phyloP scores from a whole-genome alignment of 345 rosid genomes.

The Sisymbrium irio region DNA sequence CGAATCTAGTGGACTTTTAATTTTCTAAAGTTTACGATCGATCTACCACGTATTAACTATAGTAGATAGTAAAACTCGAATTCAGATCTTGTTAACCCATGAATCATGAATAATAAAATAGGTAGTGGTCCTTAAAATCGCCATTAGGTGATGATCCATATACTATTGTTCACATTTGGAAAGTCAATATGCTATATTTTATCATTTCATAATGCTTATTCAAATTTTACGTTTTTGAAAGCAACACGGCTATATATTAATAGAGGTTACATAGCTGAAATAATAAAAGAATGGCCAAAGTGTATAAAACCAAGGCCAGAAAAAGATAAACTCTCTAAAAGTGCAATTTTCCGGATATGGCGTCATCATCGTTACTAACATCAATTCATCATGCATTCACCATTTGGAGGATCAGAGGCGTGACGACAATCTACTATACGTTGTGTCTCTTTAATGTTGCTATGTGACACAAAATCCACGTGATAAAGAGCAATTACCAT shows the following conservation, averaged over 20 bases:
- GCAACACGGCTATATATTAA: not conserved
- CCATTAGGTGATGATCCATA: not conserved
- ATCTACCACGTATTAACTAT: not conserved
- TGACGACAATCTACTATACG: conserved; percentile 15
- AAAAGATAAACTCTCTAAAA: not conserved
- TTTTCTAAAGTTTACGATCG: not conserved
- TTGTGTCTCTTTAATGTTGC: conserved; percentile 3
- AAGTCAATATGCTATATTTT: not conserved
- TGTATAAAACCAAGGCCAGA: not conserved
- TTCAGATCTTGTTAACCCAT: not conserved
- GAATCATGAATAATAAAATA: not conserved
- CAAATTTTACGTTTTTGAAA: not conserved
- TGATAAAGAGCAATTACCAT: conserved; percentile 62
- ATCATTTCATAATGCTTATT: not conserved
- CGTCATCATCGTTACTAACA: not conserved
- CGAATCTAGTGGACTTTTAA: conserved; percentile 9
- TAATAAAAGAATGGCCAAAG: not conserved
- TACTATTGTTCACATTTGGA: not conserved
- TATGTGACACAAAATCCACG: conserved; percentile 52
- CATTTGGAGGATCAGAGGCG: not conserved
- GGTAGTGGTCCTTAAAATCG: not conserved
- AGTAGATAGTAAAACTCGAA: not conserved
- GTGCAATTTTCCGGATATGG: not conserved
- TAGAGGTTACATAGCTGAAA: not conserved
- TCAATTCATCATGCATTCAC: not conserved